A percentile compares a stretch with the other conserved stretches of the same genome.
Conservation (phyloP, 1,284 basidiomycete species). For the Trametes sp. region DNA sequence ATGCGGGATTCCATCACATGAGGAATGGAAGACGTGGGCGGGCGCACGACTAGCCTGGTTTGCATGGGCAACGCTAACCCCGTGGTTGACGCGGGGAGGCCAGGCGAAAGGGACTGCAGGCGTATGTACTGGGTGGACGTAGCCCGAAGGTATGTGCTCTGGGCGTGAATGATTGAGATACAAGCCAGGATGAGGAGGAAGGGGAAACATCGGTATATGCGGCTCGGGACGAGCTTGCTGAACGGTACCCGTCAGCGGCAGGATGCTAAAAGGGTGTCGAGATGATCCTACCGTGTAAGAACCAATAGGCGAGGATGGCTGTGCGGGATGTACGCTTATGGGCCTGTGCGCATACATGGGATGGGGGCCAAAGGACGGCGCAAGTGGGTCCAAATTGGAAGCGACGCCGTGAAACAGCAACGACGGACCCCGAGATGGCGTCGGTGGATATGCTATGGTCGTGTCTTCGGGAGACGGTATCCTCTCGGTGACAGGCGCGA, state of each 20-base stretch:
- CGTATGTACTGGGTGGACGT: neutral
- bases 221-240: neutral
- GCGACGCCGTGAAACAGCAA: neutral
- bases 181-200: conserved; percentile 1
- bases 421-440: neutral
- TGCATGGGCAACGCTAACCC: neutral
- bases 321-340: neutral
- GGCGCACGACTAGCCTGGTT: neutral
- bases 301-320: too few relatives aligned
- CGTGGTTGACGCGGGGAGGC: neutral
- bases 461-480: neutral
- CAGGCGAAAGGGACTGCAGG: neutral
- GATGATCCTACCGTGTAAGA: too few relatives aligned
- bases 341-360: neutral
- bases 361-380: neutral
- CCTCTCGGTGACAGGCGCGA: neutral
- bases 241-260: neutral
- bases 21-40: neutral
- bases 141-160: neutral
- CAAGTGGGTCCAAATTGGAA: neutral
- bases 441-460: neutral
- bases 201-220: conserved; percentile 1
- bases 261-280: too few relatives aligned
- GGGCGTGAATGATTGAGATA: neutral
- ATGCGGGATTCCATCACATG: neutral